Percentiles rank a stretch among this genome's conserved stretches.
These are phyloP conservation scores for Trichophaea hybrida DNA, from an alignment of 2,329 filamentous ascomycete genomes.

Conservation along the genomic window DNA sequence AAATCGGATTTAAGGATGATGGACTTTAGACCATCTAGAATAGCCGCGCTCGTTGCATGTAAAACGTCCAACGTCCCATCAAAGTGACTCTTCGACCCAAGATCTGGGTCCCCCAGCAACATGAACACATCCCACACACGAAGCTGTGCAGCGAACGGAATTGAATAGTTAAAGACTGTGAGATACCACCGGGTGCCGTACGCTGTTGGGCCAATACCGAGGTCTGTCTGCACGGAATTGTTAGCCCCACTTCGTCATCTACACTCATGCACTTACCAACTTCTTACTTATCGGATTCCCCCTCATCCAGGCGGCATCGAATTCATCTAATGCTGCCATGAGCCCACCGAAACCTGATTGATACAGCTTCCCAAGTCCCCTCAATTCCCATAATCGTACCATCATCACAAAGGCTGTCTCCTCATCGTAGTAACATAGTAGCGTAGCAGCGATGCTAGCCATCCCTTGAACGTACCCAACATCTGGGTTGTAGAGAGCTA, in stretches of 20 bases:
- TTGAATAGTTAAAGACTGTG: conserved; percentile 91
- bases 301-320: conserved; percentile 69
- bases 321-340: conserved; percentile 72
- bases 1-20: conserved; percentile 87
- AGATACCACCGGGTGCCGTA: conserved; percentile 97
- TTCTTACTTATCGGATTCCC: conserved; percentile 65
- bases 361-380: conserved; percentile 76
- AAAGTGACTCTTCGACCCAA: conserved; percentile 29
- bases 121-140: conserved; percentile 98
- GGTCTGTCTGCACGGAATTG: conserved; percentile 43
- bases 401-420: conserved; percentile 92
- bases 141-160: conserved; percentile 85
- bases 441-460: conserved; percentile 80
- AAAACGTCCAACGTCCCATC: conserved; percentile 66
- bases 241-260: neutral
- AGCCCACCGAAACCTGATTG: conserved; percentile 69
- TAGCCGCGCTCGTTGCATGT: conserved; percentile 75
- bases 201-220: conserved; percentile 73
- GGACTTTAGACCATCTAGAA: conserved; percentile 80
- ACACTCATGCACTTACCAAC: conserved; percentile 44
- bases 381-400: conserved; percentile 80
- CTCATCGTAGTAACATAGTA: conserved; percentile 94
- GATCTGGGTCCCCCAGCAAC: conserved; percentile 58
- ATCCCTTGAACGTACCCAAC: conserved; percentile 97
- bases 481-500: conserved; percentile 79